Evolutionary conservation across 805 yeast genomes (phyloP), one percentile per base, ranked within the genome.

Genomic region (Saturnispora sekii): DNA sequence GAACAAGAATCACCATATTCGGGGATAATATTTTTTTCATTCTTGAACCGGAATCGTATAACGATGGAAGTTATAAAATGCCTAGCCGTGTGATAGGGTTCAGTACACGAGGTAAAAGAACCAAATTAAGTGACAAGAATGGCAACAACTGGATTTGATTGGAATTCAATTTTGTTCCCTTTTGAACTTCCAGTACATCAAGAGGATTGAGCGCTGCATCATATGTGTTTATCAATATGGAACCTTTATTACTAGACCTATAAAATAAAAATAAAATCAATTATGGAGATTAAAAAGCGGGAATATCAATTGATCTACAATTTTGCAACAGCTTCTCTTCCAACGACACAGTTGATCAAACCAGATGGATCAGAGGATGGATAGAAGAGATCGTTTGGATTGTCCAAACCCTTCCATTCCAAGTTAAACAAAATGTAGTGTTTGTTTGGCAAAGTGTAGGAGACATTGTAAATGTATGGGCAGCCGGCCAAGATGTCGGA

Each of bases 331-430:
- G 71, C 51, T 37, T 65, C 63, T 66, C 96, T 81, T 45, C 80
- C 83, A 53, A 89, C 95, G 14, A 89, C 84, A 63, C 87, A 81
- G 63, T 81, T 83, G 64, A 89, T 89, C 64, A 84, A 76, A 41
- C 97, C 97, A 61, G 85, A 88, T 57, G 97, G 97, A 67, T 89
- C 90, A 47, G 94, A 79, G 33, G 86, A 71, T 54, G 97, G 97
- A 62, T 88, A 87, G 66, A 81, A 88, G 53, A 89, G 73, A 56
- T 84, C 94, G 48, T 83, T 79, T 56, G 88, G 85, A 62, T 83
- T 81, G 54, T 74, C 70, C 56, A 84, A 71, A 33, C 93, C 95
- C 65, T 86, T 81, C 95, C 95, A 88, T 49, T 74, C 66, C 54
- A 88, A 71, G 61, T 89, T 86, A 60, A 79, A 73, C 62, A 85